Base-by-base conservation (phyloP, 352 stramenopile species). In the Halophytophthora batemanensis region DNA sequence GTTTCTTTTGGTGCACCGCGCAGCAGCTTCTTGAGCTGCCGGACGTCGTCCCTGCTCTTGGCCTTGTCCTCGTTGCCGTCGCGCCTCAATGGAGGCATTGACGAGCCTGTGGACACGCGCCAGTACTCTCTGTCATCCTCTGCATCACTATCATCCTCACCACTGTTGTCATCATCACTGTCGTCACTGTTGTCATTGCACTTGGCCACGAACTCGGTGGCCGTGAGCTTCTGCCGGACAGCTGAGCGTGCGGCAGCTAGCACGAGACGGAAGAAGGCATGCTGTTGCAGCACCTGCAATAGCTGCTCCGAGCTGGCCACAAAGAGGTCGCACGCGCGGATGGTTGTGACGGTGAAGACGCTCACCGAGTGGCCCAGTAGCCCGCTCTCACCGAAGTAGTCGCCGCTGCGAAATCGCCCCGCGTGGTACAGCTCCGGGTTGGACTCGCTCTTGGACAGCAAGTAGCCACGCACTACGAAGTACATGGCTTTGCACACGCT, bases 241-340 rank as follows among this genome's bases (percentile, higher is more conserved):
- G 73, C 61, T 17, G 82, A 64, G 17, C 70, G 60, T 0, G 70
- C 77, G 37, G 81, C 69, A 37, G 63, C 55, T 3, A 81, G 51
- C 11, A 80, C 53, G 2, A 78, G 35, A n/a, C 52, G 59, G 19
- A 84, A 87, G 22, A 73, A 82, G 2, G 59, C 13, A 6, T 82
- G 62, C 3, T 59, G 54, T 5, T 65, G 38, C 17, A 87, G 47
- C 7, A 71, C 48, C 8, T 77, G 58, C 6, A 82, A 53, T 21
- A 90, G 45, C 3, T 73, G 47, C 25, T 86, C 61, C 10, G 74
- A 78, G 28, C 69, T 64, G 13, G 87, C 55, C 25, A 72, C 69
- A 25, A 90, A 82, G 1, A 87, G 45, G n/a, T 86, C 74, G 19
- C 77, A 84, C 8, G 77, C 74, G 4, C 74, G 66, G n/a, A 79